phyloP scores from a whole-genome alignment of 1,284 basidiomycete genomes.

The Caloboletus inedulis region DNA sequence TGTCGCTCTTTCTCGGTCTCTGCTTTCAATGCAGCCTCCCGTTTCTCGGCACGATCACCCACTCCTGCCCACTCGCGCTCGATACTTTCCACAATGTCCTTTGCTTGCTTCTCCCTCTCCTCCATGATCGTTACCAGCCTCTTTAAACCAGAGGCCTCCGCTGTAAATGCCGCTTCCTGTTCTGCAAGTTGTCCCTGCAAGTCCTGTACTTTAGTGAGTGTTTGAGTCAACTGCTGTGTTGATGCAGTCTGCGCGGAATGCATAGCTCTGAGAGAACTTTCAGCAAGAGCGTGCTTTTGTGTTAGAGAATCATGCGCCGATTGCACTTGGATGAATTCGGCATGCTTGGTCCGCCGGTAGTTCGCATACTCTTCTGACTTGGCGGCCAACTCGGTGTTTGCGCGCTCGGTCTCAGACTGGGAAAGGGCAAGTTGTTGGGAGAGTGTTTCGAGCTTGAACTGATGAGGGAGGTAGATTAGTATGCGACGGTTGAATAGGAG shows the following conservation, averaged over 20 bases:
- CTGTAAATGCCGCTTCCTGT: slow-evolving; percentile 74
- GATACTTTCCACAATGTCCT: slow-evolving; percentile 72
- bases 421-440: slow-evolving; percentile 75
- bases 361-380: slow-evolving; percentile 73
- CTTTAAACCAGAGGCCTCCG: slow-evolving; percentile 68
- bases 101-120: slow-evolving; percentile 75
- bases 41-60: slow-evolving; percentile 62
- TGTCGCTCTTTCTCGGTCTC: slow-evolving; percentile 64
- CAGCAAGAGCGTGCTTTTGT: slow-evolving; percentile 58
- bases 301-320: slow-evolving; percentile 65
- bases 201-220: slow-evolving; percentile 67
- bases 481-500: not conserved
- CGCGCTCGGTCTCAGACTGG: slow-evolving; percentile 68
- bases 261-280: slow-evolving; percentile 64
- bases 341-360: slow-evolving; percentile 69
- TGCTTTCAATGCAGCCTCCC: slow-evolving; percentile 61
- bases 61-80: slow-evolving; percentile 76
- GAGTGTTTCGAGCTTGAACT: slow-evolving; percentile 80
- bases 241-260: slow-evolving; percentile 68
- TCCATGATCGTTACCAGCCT: slow-evolving; percentile 79
- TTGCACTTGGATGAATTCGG: slow-evolving; percentile 72
- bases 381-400: slow-evolving; percentile 53
- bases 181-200: slow-evolving; percentile 72
- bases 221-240: slow-evolving; percentile 64
- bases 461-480: not conserved